Conservation (phyloP, 805 yeast species). For the Zygoascus biomembranicola region DNA sequence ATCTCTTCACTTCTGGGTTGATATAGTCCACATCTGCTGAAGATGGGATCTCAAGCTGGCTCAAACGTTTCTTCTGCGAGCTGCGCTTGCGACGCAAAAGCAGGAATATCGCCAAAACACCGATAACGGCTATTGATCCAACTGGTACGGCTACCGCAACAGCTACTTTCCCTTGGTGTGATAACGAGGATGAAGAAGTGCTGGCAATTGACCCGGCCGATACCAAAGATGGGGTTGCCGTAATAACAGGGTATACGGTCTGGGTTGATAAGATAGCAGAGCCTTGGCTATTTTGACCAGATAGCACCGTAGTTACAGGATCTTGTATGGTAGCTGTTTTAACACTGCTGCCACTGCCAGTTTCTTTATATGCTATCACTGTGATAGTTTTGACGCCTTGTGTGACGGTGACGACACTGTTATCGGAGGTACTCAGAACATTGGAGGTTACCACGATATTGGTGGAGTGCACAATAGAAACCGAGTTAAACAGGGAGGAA, state of each 20-base stretch:
- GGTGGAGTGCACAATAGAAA: not conserved
- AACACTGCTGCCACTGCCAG: not conserved
- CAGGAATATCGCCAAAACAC: not conserved
- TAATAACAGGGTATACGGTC: not conserved
- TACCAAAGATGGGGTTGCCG: not conserved
- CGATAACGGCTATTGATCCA: slow-evolving; percentile 1
- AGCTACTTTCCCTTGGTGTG: slow-evolving; percentile 1
- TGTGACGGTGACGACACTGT: not conserved
- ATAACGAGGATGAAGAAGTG: not conserved
- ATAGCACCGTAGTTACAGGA: not conserved
- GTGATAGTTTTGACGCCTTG: not conserved
- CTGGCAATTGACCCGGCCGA: not conserved
- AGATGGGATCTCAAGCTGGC: not conserved
- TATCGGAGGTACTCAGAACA: not conserved
- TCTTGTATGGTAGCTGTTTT: not conserved
- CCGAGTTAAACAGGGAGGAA: not conserved
- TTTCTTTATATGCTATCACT: not conserved
- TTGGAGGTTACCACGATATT: not conserved
- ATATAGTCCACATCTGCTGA: not conserved
- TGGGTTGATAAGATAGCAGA: not conserved
- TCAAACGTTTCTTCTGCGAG: not conserved
- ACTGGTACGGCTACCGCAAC: slow-evolving; percentile 5
- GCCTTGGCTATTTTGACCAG: not conserved
- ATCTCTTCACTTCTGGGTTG: not conserved
- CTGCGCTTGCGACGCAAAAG: not conserved